A percentile compares a stretch with the other conserved stretches of the same genome.
Conservation (phyloP, 495 filamentous ascomycete genomes). For the Lophiostoma macrostomum region DNA sequence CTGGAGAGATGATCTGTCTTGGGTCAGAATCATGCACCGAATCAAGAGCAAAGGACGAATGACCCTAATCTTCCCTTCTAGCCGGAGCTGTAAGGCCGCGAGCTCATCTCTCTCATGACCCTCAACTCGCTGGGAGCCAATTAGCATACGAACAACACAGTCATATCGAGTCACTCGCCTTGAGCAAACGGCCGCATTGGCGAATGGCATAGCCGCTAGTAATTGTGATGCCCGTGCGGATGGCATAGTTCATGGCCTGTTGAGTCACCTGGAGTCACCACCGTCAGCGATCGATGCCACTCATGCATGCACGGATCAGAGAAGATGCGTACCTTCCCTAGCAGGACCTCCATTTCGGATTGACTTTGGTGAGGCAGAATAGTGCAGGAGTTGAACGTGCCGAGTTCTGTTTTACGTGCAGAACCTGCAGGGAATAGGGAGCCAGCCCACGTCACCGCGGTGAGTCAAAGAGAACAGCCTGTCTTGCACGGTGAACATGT, state of each 20-base stretch:
- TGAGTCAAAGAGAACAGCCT: background rate
- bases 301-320: too few species aligned
- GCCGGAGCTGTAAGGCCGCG: conserved; percentile 63
- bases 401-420: too few species aligned
- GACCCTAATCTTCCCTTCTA: conserved; percentile 82
- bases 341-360: conserved; percentile 68
- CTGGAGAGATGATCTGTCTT: conserved; percentile 76
- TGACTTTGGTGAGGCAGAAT: background rate
- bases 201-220: conserved; percentile 81
- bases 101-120: conserved; percentile 70
- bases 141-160: background rate
- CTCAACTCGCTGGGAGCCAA: conserved; percentile 62
- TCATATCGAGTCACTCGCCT: conserved; percentile 47
- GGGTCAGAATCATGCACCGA: conserved; percentile 15
- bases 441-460: too few species aligned
- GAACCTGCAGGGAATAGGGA: too few species aligned
- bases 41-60: conserved; percentile 24
- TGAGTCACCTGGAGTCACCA: conserved; percentile 62
- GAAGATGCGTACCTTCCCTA: conserved; percentile 56
- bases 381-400: too few species aligned
- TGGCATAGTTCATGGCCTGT: conserved; percentile 90
- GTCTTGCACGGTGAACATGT: too few species aligned
- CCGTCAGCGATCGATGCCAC: too few species aligned
- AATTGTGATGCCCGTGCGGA: conserved; percentile 76
- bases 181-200: conserved; percentile 76